Evolutionary conservation across 441 rosid species (phyloP).

Genomic region (Croton laevigatus): DNA sequence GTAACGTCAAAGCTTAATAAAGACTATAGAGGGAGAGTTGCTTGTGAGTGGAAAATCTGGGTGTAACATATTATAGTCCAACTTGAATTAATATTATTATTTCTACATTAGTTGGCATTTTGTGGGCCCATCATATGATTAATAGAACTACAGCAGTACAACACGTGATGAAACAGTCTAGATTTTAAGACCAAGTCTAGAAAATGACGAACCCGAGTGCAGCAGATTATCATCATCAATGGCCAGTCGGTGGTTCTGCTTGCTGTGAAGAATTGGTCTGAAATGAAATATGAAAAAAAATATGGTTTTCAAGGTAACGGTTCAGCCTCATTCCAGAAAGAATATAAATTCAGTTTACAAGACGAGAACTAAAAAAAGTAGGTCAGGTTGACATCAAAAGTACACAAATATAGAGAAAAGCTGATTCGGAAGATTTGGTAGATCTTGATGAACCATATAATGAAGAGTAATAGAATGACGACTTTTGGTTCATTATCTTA

Average conservation of each 20-base stretch:
- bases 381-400: neutral
- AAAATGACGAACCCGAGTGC: slow-evolving; percentile 22
- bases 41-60: neutral
- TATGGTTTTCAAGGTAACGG: neutral
- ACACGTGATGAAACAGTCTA: neutral
- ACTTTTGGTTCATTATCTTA: neutral
- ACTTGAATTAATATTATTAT: neutral
- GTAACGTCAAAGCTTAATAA: neutral
- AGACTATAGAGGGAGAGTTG: neutral
- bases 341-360: slow-evolving; percentile 1
- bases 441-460: neutral
- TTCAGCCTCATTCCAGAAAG: neutral
- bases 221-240: neutral
- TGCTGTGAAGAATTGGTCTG: slow-evolving; percentile 16
- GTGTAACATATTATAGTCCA: neutral
- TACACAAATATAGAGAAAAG: neutral
- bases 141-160: neutral
- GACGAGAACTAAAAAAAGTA: neutral
- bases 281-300: slow-evolving; percentile 9
- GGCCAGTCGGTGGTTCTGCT: slow-evolving; percentile 18
- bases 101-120: neutral
- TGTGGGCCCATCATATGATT: slow-evolving; percentile 10
- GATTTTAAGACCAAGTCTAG: neutral
- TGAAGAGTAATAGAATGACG: neutral
- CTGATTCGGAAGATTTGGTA: neutral